A percentile compares a stretch with the other conserved stretches of the same genome.
phyloP scores from a whole-genome alignment of 2,329 filamentous ascomycete genomes.

The Fusarium hainanense region DNA sequence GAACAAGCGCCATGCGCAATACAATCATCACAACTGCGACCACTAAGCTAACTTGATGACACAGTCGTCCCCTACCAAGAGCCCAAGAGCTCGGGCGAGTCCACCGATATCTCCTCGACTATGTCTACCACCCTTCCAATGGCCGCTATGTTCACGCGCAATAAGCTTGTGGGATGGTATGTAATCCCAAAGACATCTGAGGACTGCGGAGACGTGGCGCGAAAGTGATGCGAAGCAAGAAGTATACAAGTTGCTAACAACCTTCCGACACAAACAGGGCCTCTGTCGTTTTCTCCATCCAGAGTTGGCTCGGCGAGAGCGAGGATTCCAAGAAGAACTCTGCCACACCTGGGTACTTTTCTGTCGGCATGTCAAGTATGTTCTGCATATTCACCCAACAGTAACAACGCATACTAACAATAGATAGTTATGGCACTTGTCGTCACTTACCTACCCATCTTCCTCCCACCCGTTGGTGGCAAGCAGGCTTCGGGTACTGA shows the following conservation, averaged over 20 bases:
- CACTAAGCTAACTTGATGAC: conserved; percentile 17
- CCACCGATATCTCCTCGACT: conserved; percentile 77
- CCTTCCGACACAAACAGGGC: conserved; percentile 63
- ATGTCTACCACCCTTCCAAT: conserved; percentile 86
- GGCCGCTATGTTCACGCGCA: conserved; percentile 83
- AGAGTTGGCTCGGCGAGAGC: conserved; percentile 82
- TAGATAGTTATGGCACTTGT: conserved; percentile 68
- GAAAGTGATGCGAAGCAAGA: conserved; percentile 5
- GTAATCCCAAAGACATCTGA: conserved; percentile 35
- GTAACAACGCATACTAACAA: conserved; percentile 12
- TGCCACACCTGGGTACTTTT: conserved; percentile 75
- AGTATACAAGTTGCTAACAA: conserved; percentile 14
- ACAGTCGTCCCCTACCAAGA: conserved; percentile 90
- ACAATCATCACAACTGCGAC: conserved; percentile 10
- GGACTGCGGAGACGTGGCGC: conserved; percentile 4
- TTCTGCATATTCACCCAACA: conserved; percentile 36
- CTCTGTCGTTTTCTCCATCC: conserved; percentile 77
- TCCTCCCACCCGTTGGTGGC: conserved; percentile 56
- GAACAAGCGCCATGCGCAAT: not conserved
- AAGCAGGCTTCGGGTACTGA: conserved; percentile 49
- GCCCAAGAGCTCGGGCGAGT: conserved; percentile 71
- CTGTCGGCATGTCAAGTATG: conserved; percentile 82
- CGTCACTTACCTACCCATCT: conserved; percentile 63
- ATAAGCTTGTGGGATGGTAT: conserved; percentile 79
- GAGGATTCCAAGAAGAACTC: conserved; percentile 72